Evolutionary conservation across 208 protist species (phyloP).

Genomic region (Trypanosoma melophagium): DNA sequence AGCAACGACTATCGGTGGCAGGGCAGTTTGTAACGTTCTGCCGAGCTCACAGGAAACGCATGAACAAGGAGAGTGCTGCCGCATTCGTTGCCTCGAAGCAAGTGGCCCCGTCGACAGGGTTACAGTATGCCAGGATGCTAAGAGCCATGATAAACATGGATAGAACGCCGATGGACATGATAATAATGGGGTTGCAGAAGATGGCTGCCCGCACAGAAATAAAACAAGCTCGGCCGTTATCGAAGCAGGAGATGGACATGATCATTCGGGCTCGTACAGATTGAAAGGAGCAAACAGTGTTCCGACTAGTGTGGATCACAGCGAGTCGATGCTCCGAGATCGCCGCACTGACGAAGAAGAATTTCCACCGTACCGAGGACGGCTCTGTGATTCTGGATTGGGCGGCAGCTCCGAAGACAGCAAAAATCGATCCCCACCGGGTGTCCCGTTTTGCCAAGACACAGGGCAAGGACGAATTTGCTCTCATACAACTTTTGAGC

Average conservation of each 20-base stretch:
- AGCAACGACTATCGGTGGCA: not conserved
- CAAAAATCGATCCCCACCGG: not conserved
- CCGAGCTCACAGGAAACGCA: not conserved
- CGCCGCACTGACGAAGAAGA: not conserved
- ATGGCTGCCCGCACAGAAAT: slow-evolving; percentile 1
- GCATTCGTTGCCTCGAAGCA: slow-evolving; percentile 10
- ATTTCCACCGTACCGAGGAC: not conserved
- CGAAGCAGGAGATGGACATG: slow-evolving; percentile 3
- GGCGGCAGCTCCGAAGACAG: not conserved
- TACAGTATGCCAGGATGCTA: slow-evolving; percentile 8
- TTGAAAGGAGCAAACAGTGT: slow-evolving; percentile 4
- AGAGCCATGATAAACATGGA: slow-evolving; percentile 3
- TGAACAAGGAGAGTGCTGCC: slow-evolving; percentile 2
- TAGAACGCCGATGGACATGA: slow-evolving; percentile 5
- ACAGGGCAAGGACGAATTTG: not conserved
- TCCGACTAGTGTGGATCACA: slow-evolving; percentile 5
- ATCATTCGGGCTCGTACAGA: not conserved
- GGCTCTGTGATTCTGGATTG: slow-evolving; percentile 2
- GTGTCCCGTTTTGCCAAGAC: not conserved
- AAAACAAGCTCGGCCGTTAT: slow-evolving; percentile 7
- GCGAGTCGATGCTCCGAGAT: slow-evolving; percentile 13
- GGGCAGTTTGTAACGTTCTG: slow-evolving; percentile 1
- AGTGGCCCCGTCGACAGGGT: not conserved
- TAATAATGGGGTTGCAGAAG: slow-evolving; percentile 12
- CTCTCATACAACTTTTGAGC: not conserved